These are phyloP conservation scores for Draba incana DNA, from an alignment of 345 rosid species.

Conservation along the genomic window DNA sequence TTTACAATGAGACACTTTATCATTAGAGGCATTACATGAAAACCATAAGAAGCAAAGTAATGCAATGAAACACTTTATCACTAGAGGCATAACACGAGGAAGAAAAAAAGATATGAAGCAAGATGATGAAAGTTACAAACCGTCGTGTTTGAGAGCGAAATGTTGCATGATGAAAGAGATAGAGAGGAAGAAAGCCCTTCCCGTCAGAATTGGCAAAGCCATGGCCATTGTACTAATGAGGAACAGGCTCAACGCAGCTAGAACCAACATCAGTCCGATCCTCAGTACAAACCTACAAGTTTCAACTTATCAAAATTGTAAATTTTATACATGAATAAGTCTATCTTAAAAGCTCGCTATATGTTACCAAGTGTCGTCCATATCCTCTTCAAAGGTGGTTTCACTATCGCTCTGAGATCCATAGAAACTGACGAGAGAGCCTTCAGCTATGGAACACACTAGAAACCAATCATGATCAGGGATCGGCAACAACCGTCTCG, in stretches of 20 bases:
- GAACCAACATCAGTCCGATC: constrained; percentile 13
- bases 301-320: background rate
- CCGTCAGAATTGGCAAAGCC: constrained; percentile 28
- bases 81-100: background rate
- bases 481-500: background rate
- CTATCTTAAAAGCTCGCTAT: background rate
- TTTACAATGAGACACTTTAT: background rate
- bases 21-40: background rate
- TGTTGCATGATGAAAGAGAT: background rate
- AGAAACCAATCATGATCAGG: background rate
- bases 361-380: constrained; percentile 11
- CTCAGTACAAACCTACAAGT: constrained; percentile 10
- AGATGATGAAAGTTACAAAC: constrained; percentile 19
- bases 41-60: too few relatives aligned
- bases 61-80: background rate
- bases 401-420: background rate
- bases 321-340: background rate
- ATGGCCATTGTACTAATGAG: constrained; percentile 21
- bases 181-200: constrained; percentile 12
- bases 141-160: constrained; percentile 6
- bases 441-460: constrained; percentile 8
- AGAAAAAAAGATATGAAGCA: background rate
- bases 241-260: constrained; percentile 27
- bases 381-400: constrained; percentile 5
- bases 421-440: constrained; percentile 4